phyloP scores from a whole-genome alignment of 2,329 filamentous ascomycete genomes.

The Didymellaceae sp. region DNA sequence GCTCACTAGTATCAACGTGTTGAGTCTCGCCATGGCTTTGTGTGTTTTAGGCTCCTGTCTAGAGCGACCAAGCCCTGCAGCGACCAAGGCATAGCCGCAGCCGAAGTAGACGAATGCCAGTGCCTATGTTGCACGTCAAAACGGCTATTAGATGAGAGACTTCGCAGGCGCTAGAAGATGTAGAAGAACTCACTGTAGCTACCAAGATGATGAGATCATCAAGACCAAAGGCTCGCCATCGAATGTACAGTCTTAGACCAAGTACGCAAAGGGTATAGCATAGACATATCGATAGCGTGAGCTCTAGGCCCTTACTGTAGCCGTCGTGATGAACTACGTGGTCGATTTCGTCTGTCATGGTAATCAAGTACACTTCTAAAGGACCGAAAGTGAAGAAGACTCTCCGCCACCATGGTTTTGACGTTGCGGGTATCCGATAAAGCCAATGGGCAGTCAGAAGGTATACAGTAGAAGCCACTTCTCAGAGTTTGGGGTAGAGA shows the following conservation, averaged over 20 bases:
- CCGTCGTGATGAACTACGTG: neutral
- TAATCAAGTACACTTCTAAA: neutral
- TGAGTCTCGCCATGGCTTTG: conserved; percentile 1
- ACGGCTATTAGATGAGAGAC: too few species aligned
- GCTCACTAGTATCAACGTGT: conserved; percentile 4
- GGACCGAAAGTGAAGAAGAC: neutral
- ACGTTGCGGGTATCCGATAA: too few species aligned
- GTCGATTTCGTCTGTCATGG: neutral
- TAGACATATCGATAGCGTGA: conserved; percentile 16
- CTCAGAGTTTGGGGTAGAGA: too few species aligned
- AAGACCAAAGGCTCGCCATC: conserved; percentile 11
- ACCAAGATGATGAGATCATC: conserved; percentile 18
- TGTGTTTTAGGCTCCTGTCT: neutral
- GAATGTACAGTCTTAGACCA: conserved; percentile 15
- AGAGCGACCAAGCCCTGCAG: conserved; percentile 12
- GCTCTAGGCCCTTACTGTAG: conserved; percentile 13
- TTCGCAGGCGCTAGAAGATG: neutral
- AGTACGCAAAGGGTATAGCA: conserved; percentile 22
- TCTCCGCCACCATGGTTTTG: neutral
- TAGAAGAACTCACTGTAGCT: conserved; percentile 3
- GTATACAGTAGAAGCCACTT: neutral
- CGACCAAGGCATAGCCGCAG: conserved; percentile 8
- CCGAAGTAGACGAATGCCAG: conserved; percentile 18
- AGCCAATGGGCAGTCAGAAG: neutral
- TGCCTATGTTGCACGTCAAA: neutral